These are phyloP conservation scores for Fraxinus sp. DNA, from an alignment of 305 asterid species.

Conservation along the genomic window DNA sequence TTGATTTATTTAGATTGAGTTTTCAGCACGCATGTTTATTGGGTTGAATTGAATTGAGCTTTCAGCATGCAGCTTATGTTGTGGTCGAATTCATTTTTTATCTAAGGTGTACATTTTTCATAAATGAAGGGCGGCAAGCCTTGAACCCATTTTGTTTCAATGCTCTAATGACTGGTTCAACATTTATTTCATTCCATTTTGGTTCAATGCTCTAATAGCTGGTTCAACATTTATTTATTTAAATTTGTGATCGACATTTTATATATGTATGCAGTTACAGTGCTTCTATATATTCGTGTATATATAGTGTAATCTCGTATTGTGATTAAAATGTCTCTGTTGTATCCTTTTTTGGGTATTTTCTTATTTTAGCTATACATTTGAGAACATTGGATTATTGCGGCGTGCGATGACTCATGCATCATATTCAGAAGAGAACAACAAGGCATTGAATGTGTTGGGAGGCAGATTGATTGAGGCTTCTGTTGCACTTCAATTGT, in stretches of 20 bases:
- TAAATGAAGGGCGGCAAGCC: background rate
- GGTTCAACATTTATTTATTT: background rate
- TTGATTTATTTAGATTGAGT: background rate
- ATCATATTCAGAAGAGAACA: conserved; percentile 77
- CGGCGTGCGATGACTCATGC: conserved; percentile 77
- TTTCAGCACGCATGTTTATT: background rate
- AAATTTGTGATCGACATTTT: background rate
- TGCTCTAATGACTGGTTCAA: background rate
- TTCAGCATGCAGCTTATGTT: background rate
- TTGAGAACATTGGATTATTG: conserved; percentile 48
- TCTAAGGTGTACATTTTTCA: background rate
- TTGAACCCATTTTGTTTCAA: background rate
- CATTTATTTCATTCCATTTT: no score
- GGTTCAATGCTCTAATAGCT: no score
- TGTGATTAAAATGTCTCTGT: background rate
- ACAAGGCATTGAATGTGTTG: conserved; percentile 61
- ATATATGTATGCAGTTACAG: background rate
- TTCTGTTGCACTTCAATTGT: conserved; percentile 35
- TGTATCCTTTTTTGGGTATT: background rate
- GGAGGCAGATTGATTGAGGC: conserved; percentile 56
- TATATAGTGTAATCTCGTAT: background rate
- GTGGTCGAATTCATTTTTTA: background rate
- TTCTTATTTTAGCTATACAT: conserved; percentile 46
- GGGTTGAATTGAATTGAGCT: background rate
- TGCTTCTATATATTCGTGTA: background rate